Evolutionary conservation across 2,329 filamentous ascomycete species (phyloP), one percentile per base, ranked within the genome.

Genomic region (Sporothrix phasma): DNA sequence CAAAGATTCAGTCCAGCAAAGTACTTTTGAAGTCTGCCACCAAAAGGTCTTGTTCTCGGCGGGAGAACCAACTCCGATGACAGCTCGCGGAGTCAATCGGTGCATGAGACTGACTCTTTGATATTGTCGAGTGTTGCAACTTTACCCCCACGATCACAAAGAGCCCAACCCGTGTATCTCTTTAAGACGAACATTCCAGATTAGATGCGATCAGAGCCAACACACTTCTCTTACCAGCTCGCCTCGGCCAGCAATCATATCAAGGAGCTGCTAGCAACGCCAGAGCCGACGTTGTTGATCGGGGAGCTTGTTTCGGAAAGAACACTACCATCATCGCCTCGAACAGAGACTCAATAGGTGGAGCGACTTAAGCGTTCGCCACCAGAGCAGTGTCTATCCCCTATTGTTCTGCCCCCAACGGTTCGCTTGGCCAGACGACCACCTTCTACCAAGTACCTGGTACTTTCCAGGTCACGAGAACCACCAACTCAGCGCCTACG

Each of bases 191-290:
- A 15, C 59, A n/a, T 22, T 11, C 47, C 61, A 31, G n/a, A 29
- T 45, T 3, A 47, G 39, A n/a, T 24, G 54, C 29, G 41, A 41
- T 34, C 66, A 41, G n/a, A 45, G n/a, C 3, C 59, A 41, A n/a
- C 13, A 10, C 39, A 7, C 19, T 24, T 24, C 5, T 39, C 51
- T 39, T 37, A 31, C 29, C 54, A 41, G 31, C 37, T 7, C n/a
- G 5, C 24, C 3, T 17, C 64, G 67, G 5, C 31, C 19, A 19
- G 31, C 19, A 24, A 70, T 64, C 68, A 69, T 51, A 70, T 70
- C 68, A 72, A 71, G 67, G 70, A 72, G 62, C 67, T 71, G 39
- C 72, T 31, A 24, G 19, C 51, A 22, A 39, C 63, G n/a, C 37
- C 15, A 34, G 43, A 43, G n/a, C 45, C 62, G 22, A 17, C 11